Evolutionary conservation across 2,329 filamentous ascomycete species (phyloP), one percentile per base, ranked within the genome.

Genomic region (Fusarium sp.): DNA sequence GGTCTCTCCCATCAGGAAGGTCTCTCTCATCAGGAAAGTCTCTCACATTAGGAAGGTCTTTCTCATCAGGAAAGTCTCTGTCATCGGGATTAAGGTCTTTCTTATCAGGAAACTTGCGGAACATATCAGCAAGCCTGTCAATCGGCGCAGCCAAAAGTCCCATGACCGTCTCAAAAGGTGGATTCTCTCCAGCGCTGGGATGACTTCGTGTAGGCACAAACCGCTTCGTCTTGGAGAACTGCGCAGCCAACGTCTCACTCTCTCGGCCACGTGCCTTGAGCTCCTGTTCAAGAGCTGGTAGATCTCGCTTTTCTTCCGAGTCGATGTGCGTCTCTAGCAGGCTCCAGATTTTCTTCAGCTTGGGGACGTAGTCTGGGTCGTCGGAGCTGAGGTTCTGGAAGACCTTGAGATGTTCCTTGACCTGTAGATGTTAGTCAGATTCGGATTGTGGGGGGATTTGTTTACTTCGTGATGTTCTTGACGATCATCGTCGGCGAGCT

Each of bases 121-220:
- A 88, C 9, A 88, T 53, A 75, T 90, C 87, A 40, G 78, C 79
- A 32, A 90, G 66, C 63, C 83, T 83, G 74, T 90, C 89, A 20
- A 90, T 79, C 0, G 88, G 88, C 16, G 88, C 86, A 0, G 85
- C 78, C 76, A 90, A 66, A 24, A 90, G 70, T 0, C 85, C 87
- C 61, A 82, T 83, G 0, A 82, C 85, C 0, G 84, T 87, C 80
- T 90, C 87, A 63, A 88, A 89, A 0, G 85, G 85, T 5, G 86
- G 86, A 38, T 83, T 82, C 64, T 87, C 82, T 1, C 84, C 84
- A 4, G 83, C 81, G n/a, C 72, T 78, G 0, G 86, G 85, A 74
- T 88, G 87, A 38, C 82, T 84, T 25, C 84, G 81, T 2, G 84
- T 82, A 2, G 87, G 87, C 3, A 85, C 83, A 71, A 89, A 86